Base-by-base conservation (phyloP, 1,284 basidiomycete genomes). In the Cronartium quercuum region DNA sequence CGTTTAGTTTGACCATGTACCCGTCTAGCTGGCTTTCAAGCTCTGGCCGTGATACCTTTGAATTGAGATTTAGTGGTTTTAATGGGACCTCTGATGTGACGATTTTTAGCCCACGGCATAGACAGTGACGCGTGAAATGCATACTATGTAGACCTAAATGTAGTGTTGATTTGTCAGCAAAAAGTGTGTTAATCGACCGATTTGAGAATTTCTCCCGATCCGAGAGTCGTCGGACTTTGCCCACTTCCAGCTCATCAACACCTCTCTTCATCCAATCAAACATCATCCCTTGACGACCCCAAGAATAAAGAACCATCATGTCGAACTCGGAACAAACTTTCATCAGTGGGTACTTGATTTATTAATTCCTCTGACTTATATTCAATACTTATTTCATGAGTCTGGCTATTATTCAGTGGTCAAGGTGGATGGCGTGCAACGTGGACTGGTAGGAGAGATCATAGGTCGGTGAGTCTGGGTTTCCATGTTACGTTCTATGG, bases 381-480 rank as follows among this genome's bases (percentile, higher is more conserved):
- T 40, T 4, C 13, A 38, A 21, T 15, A 44, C 42, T n/a, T 21
- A 9, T 18, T 34, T 55, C 13, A 40, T 51, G 10, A 18, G 2
- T 37, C 7, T 12, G 29, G 40, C 9, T 5, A n/a, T 60, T 15
- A 15, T 65, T 40, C 37, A 73, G 70, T 73, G 70, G 70, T 73
- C 81, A 95, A 92, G 80, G 93, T 94, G 81, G 94, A 97, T 85
- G 94, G 94, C 83, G 94, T 97, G 86, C 92, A 96, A 85, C 91
- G 94, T 81, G 89, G 88, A 79, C 90, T 97, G 85, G 87, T 95
- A 82, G 94, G 94, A 82, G 90, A 93, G 68, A 81, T 81, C 78
- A 78, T 81, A 73, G 65, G 57, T 44, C 60, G 77, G 74, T 76
- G 24, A 69, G 77, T 69, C 35, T n/a, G 10, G 1, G n/a, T n/a